A percentile compares a stretch with the other conserved stretches of the same genome.
Conservation (phyloP, 208 protist species). For the Leishmania lainsoni region DNA sequence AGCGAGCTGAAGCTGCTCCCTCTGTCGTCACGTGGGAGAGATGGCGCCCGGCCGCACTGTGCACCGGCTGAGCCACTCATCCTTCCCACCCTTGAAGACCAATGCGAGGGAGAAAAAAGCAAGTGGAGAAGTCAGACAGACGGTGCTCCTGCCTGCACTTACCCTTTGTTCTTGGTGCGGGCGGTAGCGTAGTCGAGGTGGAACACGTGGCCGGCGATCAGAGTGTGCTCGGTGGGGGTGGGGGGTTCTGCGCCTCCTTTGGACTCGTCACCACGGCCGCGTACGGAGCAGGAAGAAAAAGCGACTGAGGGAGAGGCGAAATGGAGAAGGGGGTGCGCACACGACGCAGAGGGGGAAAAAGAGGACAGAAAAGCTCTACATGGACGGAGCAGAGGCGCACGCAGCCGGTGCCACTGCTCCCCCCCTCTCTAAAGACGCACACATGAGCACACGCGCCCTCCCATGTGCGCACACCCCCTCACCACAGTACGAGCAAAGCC, state of each 20-base stretch:
- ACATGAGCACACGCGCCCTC: neutral
- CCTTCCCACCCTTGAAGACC: neutral
- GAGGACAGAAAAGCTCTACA: neutral
- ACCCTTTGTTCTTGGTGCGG: neutral
- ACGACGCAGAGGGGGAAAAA: neutral
- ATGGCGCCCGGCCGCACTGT: neutral
- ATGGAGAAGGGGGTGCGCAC: neutral
- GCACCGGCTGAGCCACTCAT: slow-evolving; percentile 11
- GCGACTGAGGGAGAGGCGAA: neutral
- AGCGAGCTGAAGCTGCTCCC: slow-evolving; percentile 12
- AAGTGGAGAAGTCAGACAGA: neutral
- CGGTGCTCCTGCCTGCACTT: neutral
- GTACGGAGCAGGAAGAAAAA: neutral
- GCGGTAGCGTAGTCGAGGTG: neutral
- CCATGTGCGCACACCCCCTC: neutral
- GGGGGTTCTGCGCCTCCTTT: neutral
- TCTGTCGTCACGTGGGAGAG: slow-evolving; percentile 4
- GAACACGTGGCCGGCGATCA: neutral
- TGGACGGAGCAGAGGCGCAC: neutral
- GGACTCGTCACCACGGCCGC: neutral
- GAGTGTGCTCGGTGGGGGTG: neutral
- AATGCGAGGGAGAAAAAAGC: neutral
- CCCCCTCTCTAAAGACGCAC: neutral
- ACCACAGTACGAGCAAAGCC: neutral
- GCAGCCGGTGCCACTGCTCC: neutral